Evolutionary conservation across 345 rosid species (phyloP).

Genomic region (Melaleuca quinquenervia): DNA sequence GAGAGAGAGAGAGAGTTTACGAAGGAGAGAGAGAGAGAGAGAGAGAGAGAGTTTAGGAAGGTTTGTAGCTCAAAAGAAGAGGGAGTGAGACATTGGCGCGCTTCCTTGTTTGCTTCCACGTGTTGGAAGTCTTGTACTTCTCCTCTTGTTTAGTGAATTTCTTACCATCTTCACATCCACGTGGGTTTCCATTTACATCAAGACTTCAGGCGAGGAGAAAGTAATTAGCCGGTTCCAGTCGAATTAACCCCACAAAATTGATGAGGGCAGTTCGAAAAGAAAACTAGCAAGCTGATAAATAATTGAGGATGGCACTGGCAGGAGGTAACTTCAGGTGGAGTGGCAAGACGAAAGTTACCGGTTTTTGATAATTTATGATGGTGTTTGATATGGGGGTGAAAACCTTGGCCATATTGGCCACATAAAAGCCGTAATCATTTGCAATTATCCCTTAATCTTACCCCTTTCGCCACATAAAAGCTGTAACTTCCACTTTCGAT

Average conservation of each 20-base stretch:
- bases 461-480: no score
- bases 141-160: not conserved
- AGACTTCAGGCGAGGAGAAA: not conserved
- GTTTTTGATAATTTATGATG: not conserved
- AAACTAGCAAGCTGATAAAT: not conserved
- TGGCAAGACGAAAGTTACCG: not conserved
- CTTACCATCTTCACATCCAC: not conserved
- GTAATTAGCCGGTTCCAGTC: not conserved
- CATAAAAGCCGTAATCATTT: no score
- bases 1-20: not conserved
- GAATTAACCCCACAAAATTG: not conserved
- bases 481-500: no score
- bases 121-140: not conserved
- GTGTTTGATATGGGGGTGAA: not conserved
- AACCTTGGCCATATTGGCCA: no score
- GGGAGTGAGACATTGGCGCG: constrained; percentile 9
- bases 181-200: not conserved
- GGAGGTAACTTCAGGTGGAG: not conserved
- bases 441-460: no score
- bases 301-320: not conserved
- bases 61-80: constrained; percentile 4
- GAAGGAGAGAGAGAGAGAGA: not conserved
- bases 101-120: constrained; percentile 1
- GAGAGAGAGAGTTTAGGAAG: constrained; percentile 7
- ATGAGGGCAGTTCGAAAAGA: not conserved